Base-by-base conservation (phyloP, 2,329 filamentous ascomycete species). In the Penicillium sp. region DNA sequence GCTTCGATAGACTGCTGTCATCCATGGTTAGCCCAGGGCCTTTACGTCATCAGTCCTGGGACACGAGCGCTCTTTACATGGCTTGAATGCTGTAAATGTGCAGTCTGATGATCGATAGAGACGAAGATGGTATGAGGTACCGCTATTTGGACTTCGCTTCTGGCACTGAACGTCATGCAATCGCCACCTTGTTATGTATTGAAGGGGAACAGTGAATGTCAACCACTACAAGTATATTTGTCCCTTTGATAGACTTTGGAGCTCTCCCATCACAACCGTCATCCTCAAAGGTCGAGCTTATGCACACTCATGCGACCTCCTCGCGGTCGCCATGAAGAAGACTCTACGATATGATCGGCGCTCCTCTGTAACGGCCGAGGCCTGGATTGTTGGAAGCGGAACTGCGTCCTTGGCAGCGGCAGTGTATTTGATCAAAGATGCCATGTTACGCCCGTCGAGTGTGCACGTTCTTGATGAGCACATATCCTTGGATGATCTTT, bases 351-450 rank as follows among this genome's bases (percentile, higher is more conserved):
- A 36, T n/a, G 28, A 33, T 23, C 31, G 26, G 23, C 43, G 41
- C 0, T 23, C 34, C 26, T 33, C 41, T 2, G 45, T 44, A 15
- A 24, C 16, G 15, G 47, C 44, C 13, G 45, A 53, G 26, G 51
- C 51, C 5, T 53, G 46, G 47, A 54, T 54, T 18, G 47, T 54
- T 18, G 51, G 47, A n/a, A 54, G 42, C 23, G 51, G 51, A 31
- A 51, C 51, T 5, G 47, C 47, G 15, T 54, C 51, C 42, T 42
- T 54, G 9, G 51, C 51, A 24, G 28, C 51, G 7, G 51, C 51
- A 12, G 18, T 54, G 3, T 51, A 54, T 50, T 28, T 54, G 31
- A 38, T 53, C 16, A 26, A 46, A 34, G 21, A 42, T 16, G 42
- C 42, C 6, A 53, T 46, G 42, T 13, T 53, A 16, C 42, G 12